Percentiles rank a stretch among this genome's conserved stretches.
Conservation (phyloP, 2,329 filamentous ascomycete genomes). For the Curvularia eragrostidis region DNA sequence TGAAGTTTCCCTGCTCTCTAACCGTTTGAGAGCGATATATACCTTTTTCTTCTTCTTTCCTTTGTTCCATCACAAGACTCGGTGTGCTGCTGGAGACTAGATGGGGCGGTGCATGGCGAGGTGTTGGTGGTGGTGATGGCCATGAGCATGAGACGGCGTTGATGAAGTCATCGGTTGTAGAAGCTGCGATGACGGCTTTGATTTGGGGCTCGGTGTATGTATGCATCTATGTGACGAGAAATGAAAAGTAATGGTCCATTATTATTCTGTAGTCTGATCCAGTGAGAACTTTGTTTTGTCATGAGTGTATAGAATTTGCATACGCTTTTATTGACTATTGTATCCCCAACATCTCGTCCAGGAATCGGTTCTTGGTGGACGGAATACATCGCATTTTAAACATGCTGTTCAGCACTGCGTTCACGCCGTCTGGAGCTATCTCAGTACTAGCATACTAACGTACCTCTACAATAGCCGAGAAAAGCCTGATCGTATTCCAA, state of each 20-base stretch:
- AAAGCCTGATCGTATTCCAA: no score
- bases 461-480: no score
- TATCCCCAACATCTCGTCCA: no score
- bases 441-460: no score
- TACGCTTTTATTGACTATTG: no score
- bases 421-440: no score
- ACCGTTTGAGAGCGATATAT: conserved; percentile 8
- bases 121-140: conserved; percentile 9
- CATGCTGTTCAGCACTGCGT: no score
- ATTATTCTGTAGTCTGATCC: not conserved
- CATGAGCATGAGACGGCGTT: conserved; percentile 20
- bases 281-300: not conserved
- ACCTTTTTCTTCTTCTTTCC: not conserved
- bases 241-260: not conserved
- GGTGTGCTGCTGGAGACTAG: conserved; percentile 9
- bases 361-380: no score
- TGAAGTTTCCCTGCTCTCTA: conserved; percentile 12
- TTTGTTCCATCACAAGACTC: conserved; percentile 3
- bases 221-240: conserved; percentile 1
- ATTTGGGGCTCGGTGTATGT: conserved; percentile 1
- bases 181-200: conserved; percentile 1
- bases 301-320: no score
- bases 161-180: conserved; percentile 9
- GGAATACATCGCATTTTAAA: no score
- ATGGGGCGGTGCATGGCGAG: conserved; percentile 12